phyloP scores from a whole-genome alignment of 2,329 filamentous ascomycete species.

The Colletotrichum echinochloae region DNA sequence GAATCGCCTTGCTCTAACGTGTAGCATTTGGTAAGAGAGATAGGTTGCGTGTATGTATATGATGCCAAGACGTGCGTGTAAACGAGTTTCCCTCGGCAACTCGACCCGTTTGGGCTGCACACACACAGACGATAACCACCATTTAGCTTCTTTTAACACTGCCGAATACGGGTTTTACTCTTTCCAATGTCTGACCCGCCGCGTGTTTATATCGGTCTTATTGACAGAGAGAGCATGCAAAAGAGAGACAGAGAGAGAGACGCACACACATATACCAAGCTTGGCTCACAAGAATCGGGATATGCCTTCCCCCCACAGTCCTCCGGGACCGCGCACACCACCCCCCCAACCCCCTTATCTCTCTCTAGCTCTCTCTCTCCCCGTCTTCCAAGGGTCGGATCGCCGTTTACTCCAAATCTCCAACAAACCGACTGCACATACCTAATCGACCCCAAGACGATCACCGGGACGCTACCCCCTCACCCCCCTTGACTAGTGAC shows the following conservation, averaged over 20 bases:
- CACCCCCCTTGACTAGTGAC: conserved; percentile 11
- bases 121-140: neutral
- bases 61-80: too few relatives aligned
- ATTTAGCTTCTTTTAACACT: neutral
- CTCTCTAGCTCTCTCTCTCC: neutral
- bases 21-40: too few relatives aligned
- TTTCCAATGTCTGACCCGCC: too few relatives aligned
- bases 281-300: neutral
- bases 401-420: conserved; percentile 8
- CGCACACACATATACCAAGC: neutral
- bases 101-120: neutral
- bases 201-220: neutral
- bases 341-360: too few relatives aligned
- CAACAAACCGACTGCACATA: neutral
- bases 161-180: too few relatives aligned
- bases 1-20: neutral
- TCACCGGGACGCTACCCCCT: neutral
- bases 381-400: neutral
- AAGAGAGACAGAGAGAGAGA: neutral
- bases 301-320: neutral
- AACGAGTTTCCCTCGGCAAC: neutral
- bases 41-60: neutral
- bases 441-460: conserved; percentile 1
- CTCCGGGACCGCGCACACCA: neutral
- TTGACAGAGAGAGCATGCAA: neutral